A percentile compares a stretch with the other conserved stretches of the same genome.
Evolutionary conservation across 257 asterid species (phyloP).

Genomic region (Linderniella brevidens): DNA sequence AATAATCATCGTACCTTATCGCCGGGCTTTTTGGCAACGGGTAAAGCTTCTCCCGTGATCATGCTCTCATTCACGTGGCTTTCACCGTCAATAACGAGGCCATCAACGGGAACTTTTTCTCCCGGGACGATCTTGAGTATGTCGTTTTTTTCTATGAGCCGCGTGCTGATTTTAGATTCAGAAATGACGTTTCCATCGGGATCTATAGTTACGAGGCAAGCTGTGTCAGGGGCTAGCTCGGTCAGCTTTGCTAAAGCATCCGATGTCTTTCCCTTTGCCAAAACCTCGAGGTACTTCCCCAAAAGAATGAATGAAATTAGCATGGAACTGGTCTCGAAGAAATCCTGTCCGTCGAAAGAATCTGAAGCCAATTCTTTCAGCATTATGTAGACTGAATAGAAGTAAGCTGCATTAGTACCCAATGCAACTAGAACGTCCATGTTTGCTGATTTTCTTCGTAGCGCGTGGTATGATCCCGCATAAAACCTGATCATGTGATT

Average conservation of each 20-base stretch:
- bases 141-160: constrained; percentile 75
- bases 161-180: constrained; percentile 67
- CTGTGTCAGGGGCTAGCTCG: constrained; percentile 83
- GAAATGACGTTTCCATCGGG: constrained; percentile 61
- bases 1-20: constrained; percentile 54
- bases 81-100: constrained; percentile 75
- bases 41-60: constrained; percentile 92
- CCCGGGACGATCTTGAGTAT: constrained; percentile 90
- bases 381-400: constrained; percentile 68
- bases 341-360: constrained; percentile 90
- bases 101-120: constrained; percentile 88
- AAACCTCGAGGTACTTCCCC: constrained; percentile 88
- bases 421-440: constrained; percentile 98
- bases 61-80: constrained; percentile 95
- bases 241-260: constrained; percentile 91
- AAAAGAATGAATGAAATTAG: constrained; percentile 87
- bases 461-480: constrained; percentile 86
- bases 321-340: constrained; percentile 97
- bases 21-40: constrained; percentile 72
- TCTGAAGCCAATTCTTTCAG: constrained; percentile 52
- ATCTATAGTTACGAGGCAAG: constrained; percentile 63
- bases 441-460: constrained; percentile 74
- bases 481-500: constrained; percentile 57
- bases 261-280: constrained; percentile 91
- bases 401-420: constrained; percentile 97